Evolutionary conservation across 768 basidiomycete species (phyloP).

Genomic region (Favolaschia claudopus): DNA sequence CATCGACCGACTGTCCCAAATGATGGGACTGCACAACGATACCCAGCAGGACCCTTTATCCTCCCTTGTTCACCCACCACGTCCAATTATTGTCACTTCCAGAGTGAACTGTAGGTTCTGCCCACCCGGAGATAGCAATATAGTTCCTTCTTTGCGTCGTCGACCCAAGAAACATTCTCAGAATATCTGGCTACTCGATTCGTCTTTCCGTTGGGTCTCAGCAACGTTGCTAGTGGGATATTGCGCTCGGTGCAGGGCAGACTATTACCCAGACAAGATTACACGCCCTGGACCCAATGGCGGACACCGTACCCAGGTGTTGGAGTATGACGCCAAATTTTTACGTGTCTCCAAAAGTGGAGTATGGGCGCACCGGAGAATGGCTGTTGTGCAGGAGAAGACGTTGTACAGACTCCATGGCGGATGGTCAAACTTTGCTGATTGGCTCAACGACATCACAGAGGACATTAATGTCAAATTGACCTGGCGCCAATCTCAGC

Average conservation of each 20-base stretch:
- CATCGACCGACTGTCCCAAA: not conserved
- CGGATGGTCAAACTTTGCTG: constrained; percentile 40
- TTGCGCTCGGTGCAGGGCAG: constrained; percentile 24
- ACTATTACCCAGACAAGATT: constrained; percentile 32
- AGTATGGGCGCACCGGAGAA: constrained; percentile 31
- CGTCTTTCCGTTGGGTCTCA: constrained; percentile 4
- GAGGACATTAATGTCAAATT: constrained; percentile 7
- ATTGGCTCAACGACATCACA: constrained; percentile 33
- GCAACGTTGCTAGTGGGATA: constrained; percentile 11
- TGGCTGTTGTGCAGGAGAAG: constrained; percentile 34
- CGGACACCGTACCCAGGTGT: not conserved
- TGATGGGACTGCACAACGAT: not conserved
- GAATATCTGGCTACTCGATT: constrained; percentile 5
- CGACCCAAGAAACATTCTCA: not conserved
- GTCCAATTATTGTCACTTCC: not conserved
- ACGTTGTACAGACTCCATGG: constrained; percentile 32
- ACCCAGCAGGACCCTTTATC: not conserved
- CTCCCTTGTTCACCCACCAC: not conserved
- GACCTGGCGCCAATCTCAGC: constrained; percentile 32
- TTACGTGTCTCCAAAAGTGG: constrained; percentile 36
- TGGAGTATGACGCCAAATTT: constrained; percentile 28
- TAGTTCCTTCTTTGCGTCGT: constrained; percentile 1
- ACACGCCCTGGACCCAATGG: constrained; percentile 6
- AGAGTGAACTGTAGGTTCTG: constrained; percentile 1
- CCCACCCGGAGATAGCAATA: not conserved